Evolutionary conservation across 345 rosid genomes (phyloP).

Genomic region (Trapa bicornis): DNA sequence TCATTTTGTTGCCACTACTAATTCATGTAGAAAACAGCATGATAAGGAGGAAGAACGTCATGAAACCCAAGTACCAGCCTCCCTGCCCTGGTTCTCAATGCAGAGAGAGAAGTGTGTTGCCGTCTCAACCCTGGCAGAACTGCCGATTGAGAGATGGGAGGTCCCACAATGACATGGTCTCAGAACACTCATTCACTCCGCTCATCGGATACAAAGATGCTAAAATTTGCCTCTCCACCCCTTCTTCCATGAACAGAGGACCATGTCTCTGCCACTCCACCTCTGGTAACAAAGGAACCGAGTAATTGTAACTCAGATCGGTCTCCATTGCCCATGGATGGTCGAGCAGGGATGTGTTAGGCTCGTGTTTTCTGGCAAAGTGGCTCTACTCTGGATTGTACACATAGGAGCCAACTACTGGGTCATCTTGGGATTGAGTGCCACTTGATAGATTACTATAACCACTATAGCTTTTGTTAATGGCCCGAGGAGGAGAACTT

Average conservation of each 20-base stretch:
- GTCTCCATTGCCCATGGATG: conserved; percentile 33
- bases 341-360: conserved; percentile 13
- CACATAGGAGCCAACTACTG: conserved; percentile 22
- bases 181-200: conserved; percentile 41
- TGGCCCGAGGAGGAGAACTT: conserved; percentile 16
- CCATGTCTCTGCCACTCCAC: conserved; percentile 17
- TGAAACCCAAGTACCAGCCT: not conserved
- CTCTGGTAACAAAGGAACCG: conserved; percentile 21
- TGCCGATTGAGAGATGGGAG: conserved; percentile 39
- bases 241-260: conserved; percentile 6
- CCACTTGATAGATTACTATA: conserved; percentile 7
- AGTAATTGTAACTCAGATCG: conserved; percentile 19
- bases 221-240: conserved; percentile 56
- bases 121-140: conserved; percentile 13
- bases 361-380: conserved; percentile 17
- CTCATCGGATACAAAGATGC: conserved; percentile 52
- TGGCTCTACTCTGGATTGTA: conserved; percentile 43
- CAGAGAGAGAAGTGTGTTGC: not conserved
- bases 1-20: no score
- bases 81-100: not conserved
- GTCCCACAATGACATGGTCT: conserved; percentile 42
- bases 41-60: not conserved
- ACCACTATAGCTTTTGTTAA: conserved; percentile 4
- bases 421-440: conserved; percentile 12
- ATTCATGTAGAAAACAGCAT: not conserved